A percentile compares a stretch with the other conserved stretches of the same genome.
phyloP scores from a whole-genome alignment of 73 alveolate species.

The Stentor roeselii region DNA sequence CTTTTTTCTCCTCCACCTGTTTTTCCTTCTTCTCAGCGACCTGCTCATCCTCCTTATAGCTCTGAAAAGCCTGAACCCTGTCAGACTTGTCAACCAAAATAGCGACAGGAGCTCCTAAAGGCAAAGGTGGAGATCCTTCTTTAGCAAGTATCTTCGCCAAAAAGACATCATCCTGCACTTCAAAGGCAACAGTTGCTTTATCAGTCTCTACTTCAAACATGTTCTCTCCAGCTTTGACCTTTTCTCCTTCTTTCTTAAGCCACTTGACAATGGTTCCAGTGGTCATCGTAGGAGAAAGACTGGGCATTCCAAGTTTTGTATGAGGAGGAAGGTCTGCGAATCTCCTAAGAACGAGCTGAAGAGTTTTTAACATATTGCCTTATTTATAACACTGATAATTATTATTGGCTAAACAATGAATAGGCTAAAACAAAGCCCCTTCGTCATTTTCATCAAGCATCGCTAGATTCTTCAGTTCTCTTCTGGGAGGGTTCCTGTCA shows the following conservation, averaged over 20 bases:
- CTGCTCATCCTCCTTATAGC: constrained; percentile 31
- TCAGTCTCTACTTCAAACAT: constrained; percentile 83
- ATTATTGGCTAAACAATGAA: too few relatives aligned
- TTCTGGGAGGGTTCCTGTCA: neutral
- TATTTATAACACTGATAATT: too few relatives aligned
- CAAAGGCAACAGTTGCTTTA: constrained; percentile 83
- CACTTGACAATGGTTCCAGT: constrained; percentile 80
- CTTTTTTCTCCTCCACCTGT: constrained; percentile 24
- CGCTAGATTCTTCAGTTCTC: too few relatives aligned
- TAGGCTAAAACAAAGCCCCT: neutral
- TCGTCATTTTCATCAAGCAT: neutral
- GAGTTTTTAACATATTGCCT: too few relatives aligned
- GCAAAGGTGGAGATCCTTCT: constrained; percentile 58
- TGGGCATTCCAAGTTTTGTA: constrained; percentile 70
- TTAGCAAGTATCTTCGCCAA: constrained; percentile 71
- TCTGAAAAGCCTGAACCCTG: constrained; percentile 50
- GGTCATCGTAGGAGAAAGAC: constrained; percentile 88
- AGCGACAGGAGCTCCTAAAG: constrained; percentile 60
- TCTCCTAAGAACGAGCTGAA: neutral
- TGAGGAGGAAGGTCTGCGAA: constrained; percentile 38
- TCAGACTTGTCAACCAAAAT: constrained; percentile 56
- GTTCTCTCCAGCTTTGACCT: constrained; percentile 72
- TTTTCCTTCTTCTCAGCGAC: constrained; percentile 25
- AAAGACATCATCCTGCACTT: constrained; percentile 81
- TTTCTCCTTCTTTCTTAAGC: constrained; percentile 75